Base-by-base conservation (phyloP, 176 grass and related monocot genomes). In the Neostapfia colusana region DNA sequence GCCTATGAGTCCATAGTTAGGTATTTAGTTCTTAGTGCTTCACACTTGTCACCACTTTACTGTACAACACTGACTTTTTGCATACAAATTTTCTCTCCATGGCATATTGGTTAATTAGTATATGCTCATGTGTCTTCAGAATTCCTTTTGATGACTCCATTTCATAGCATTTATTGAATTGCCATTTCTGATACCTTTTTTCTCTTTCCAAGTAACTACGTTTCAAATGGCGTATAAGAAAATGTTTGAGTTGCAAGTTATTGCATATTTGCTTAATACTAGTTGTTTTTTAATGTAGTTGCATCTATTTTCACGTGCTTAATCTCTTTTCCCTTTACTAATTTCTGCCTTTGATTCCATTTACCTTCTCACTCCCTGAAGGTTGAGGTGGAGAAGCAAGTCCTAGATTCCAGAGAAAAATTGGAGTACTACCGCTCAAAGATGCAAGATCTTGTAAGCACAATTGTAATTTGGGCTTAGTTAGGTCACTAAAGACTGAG, bases 361-460 rank as follows among this genome's bases (percentile, higher is more conserved):
- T 80, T 67, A 6, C 23, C 7, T 23, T 76, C 41, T 44, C 37
- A 42, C 4, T 58, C 69, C 55, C 46, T 84, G 78, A 85, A 98
- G 95, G 87, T 88, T 84, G 77, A 90, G 79, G 67, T 87, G 70
- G 89, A 95, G 85, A 99, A 99, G 70, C 89, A 82, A 61, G 82
- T 99, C 63, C 80, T 99, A 41, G 92, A 99, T 83, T 99, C 96
- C 26, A 95, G 74, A 88, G 96, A 99, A 75, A 99, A 99, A 80
- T 60, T 99, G 38, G 96, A 92, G 73, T 95, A 80, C 73, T 99
- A 92, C 61, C 89, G 96, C 80, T 90, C 84, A 43, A 92, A 87
- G 78, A 99, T 99, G 96, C 96, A 99, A 72, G 96, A 99, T 80
- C 96, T 99, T 88, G 96, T 99, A 85, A 92, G 95, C 60, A 81